These are phyloP conservation scores for Podila verticillata DNA, from an alignment of 192 early-diverging fungal genomes.

Conservation along the genomic window DNA sequence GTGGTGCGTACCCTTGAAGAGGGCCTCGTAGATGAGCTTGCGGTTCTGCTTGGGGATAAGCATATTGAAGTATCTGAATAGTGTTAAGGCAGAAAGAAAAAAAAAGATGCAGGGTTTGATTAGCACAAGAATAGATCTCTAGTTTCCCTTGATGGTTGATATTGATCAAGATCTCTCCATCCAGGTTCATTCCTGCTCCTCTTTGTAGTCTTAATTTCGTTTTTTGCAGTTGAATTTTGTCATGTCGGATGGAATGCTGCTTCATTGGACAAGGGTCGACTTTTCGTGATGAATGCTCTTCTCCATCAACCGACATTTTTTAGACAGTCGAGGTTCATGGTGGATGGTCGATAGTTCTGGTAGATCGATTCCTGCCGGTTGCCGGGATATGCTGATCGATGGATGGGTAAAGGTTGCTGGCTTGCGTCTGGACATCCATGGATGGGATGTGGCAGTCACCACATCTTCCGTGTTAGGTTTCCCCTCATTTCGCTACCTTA, in stretches of 20 bases:
- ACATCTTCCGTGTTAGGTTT: conserved; percentile 1
- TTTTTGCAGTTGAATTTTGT: neutral
- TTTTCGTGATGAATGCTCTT: too few species aligned
- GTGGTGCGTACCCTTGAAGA: conserved; percentile 78
- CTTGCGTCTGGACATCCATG: neutral
- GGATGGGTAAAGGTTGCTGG: neutral
- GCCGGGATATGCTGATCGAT: neutral
- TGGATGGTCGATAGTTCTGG: neutral
- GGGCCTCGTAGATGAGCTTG: conserved; percentile 94
- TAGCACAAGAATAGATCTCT: neutral
- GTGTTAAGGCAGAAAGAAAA: neutral
- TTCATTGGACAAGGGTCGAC: too few species aligned
- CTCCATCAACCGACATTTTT: neutral
- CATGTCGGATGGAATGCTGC: too few species aligned
- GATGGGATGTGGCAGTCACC: neutral
- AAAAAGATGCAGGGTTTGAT: neutral
- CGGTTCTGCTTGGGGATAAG: conserved; percentile 97
- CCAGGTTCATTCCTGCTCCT: neutral
- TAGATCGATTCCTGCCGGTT: neutral
- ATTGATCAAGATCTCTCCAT: neutral
- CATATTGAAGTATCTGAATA: conserved; percentile 73
- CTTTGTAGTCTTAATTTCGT: neutral
- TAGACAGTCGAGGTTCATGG: neutral
- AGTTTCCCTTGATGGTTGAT: neutral
- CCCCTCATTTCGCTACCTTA: conserved; percentile 7